A percentile compares a stretch with the other conserved stretches of the same genome.
Conservation (phyloP, 2,329 filamentous ascomycete genomes). For the Aspergillus transmontanensis region DNA sequence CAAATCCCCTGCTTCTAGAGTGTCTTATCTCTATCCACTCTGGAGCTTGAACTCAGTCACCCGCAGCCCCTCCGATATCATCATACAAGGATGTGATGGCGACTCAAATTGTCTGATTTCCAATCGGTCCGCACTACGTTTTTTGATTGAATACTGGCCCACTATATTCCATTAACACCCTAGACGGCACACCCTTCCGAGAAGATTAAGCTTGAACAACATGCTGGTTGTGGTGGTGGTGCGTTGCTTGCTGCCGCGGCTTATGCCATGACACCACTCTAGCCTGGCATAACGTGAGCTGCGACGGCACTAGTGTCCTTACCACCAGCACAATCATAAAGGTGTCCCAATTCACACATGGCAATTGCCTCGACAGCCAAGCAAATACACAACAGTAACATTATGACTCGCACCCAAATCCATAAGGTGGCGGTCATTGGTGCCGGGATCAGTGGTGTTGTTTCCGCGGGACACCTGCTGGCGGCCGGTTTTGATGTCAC, state of each 20-base stretch:
- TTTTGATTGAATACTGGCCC: background rate
- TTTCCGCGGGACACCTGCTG: constrained; percentile 51
- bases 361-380: too few relatives aligned
- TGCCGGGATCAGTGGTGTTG: constrained; percentile 55
- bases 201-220: background rate
- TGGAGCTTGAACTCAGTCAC: background rate
- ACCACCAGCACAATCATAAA: background rate
- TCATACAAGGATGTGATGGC: constrained; percentile 28
- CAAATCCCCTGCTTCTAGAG: constrained; percentile 1
- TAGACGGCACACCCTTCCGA: background rate
- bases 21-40: constrained; percentile 12
- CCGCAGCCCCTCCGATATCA: constrained; percentile 18
- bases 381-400: background rate
- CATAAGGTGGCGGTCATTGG: constrained; percentile 51
- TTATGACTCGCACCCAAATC: constrained; percentile 24
- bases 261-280: constrained; percentile 12
- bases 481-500: constrained; percentile 51
- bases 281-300: constrained; percentile 10
- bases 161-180: too few relatives aligned
- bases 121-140: background rate
- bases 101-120: constrained; percentile 14
- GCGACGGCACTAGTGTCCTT: background rate
- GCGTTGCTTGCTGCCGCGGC: background rate
- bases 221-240: background rate
- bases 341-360: background rate